A percentile compares a stretch with the other conserved stretches of the same genome.
Conservation (phyloP, 306 rosid genomes). For the Cicer cuneatum region DNA sequence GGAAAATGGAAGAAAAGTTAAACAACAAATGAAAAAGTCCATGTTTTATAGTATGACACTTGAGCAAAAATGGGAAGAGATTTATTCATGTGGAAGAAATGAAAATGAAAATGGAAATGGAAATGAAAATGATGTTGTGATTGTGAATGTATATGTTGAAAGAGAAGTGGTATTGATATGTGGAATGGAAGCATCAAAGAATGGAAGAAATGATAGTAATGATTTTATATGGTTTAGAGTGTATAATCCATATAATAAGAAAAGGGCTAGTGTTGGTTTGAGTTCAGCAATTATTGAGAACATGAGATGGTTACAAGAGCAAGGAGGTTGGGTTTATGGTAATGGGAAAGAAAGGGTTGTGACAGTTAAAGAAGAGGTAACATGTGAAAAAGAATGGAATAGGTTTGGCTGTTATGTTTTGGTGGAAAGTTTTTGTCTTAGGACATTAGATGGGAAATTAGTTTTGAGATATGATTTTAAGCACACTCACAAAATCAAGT, state of each 20-base stretch:
- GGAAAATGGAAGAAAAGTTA: constrained; percentile 51
- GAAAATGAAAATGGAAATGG: constrained; percentile 20
- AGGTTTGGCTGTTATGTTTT: constrained; percentile 68
- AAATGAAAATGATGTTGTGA: constrained; percentile 43
- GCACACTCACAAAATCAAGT: constrained; percentile 56
- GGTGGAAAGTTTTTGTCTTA: constrained; percentile 68
- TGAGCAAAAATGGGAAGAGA: constrained; percentile 88
- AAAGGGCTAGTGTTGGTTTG: constrained; percentile 60
- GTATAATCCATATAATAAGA: constrained; percentile 45
- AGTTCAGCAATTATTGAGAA: constrained; percentile 66
- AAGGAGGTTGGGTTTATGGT: constrained; percentile 72
- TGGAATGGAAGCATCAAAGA: constrained; percentile 62
- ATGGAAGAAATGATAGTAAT: constrained; percentile 42
- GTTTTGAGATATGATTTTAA: constrained; percentile 61
- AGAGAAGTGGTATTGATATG: constrained; percentile 65
- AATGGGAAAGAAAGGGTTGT: constrained; percentile 58
- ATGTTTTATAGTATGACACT: constrained; percentile 67
- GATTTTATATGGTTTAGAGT: constrained; percentile 72
- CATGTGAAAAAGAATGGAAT: constrained; percentile 51
- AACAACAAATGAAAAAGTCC: constrained; percentile 67
- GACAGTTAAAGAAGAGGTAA: constrained; percentile 58
- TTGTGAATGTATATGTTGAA: constrained; percentile 59
- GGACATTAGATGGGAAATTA: constrained; percentile 67
- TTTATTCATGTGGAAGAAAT: constrained; percentile 58
- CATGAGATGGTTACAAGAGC: constrained; percentile 78